Evolutionary conservation across 2,329 filamentous ascomycete species (phyloP), one percentile per base, ranked within the genome.

Genomic region (Diplodia scrobiculata): DNA sequence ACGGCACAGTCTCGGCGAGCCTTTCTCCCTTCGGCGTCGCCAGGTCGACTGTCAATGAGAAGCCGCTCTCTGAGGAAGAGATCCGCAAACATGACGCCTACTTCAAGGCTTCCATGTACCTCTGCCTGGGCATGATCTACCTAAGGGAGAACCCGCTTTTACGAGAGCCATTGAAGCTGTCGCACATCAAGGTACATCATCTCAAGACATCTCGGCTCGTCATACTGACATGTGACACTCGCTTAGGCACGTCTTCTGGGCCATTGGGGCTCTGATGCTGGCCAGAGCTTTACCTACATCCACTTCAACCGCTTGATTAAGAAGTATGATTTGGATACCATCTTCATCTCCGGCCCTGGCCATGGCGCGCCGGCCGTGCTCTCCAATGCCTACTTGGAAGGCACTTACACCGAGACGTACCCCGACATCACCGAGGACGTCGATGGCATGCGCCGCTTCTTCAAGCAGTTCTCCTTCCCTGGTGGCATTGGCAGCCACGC

Each of bases 221-320:
- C 13, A 29, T 27, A 6, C 55, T 60, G 25, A 60, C 55, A 60
- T 60, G 38, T 60, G 55, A 60, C 19, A 32, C 25, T 41, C 17
- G n/a, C 21, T 32, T 25, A 62, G 79, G 82, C 84, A 67, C 86
- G 90, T 69, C 81, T 92, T 9, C 81, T 93, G 1, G 90, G 90
- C 47, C 90, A 93, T 74, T 93, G 91, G 83, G 90, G 90, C 64
- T 91, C 89, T 2, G 89, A 90, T 59, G 87, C 90, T n/a, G 90
- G 90, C 14, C 90, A 92, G 77, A 87, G 89, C 67, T 92, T 93
- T 78, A 90, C 89, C 38, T 92, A 88, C 76, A 90, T 92, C 80
- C 90, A 92, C 79, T 89, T 91, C 83, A 92, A 92, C 77, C 87
- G 89, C 38, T 80, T 92, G 67, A 91, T 92, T 82, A 91, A 90